Evolutionary conservation across 805 yeast genomes (phyloP).

Genomic region (Sugiyamaella smithiae): DNA sequence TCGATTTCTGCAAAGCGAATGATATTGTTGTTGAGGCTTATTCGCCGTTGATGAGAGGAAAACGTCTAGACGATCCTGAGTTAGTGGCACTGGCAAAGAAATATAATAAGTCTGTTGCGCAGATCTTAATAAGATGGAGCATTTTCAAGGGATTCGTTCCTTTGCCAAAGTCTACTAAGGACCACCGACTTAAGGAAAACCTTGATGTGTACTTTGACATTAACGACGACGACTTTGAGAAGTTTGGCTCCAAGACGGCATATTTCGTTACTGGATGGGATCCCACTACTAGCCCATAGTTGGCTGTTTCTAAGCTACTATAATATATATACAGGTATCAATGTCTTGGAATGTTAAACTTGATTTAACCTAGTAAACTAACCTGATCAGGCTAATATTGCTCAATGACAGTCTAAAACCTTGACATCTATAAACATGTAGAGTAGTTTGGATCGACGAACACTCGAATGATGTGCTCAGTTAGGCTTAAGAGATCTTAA

Average conservation of each 20-base stretch:
- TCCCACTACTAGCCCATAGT: conserved; percentile 7
- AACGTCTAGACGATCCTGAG: conserved; percentile 40
- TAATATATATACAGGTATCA: no score
- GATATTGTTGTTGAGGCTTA: conserved; percentile 69
- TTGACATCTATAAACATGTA: no score
- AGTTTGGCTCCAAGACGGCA: conserved; percentile 5
- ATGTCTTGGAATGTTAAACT: no score
- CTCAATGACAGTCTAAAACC: no score
- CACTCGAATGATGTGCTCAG: no score
- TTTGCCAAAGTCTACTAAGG: conserved; percentile 66
- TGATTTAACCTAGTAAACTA: no score
- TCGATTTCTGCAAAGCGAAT: conserved; percentile 56
- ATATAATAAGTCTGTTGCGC: conserved; percentile 43
- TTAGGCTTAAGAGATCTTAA: no score
- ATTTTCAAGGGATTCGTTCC: conserved; percentile 57
- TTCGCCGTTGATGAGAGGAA: conserved; percentile 74
- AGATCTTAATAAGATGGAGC: conserved; percentile 48
- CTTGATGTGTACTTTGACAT: conserved; percentile 48
- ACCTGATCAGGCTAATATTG: no score
- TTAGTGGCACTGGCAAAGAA: conserved; percentile 39
- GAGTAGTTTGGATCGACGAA: no score
- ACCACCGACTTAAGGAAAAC: conserved; percentile 54
- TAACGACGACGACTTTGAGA: conserved; percentile 29
- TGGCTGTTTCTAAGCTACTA: not conserved
- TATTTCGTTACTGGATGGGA: conserved; percentile 13